Evolutionary conservation across 1,139 yeast genomes (phyloP).

Genomic region (Candida freyschussii): DNA sequence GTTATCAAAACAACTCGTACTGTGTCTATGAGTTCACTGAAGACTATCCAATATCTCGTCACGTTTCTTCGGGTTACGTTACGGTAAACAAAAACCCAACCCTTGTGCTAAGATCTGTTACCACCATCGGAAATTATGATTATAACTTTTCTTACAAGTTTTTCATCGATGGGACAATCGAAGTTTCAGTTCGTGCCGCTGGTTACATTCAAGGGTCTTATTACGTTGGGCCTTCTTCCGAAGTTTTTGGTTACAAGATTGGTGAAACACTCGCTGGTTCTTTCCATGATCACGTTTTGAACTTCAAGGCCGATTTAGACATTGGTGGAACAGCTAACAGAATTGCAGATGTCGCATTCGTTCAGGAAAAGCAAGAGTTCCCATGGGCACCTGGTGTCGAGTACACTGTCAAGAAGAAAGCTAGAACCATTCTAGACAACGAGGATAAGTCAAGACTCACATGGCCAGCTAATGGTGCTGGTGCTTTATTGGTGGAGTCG

Average conservation of each 20-base stretch:
- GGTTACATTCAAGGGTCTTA: slow-evolving; percentile 27
- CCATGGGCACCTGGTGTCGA: slow-evolving; percentile 25
- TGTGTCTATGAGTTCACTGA: slow-evolving; percentile 25
- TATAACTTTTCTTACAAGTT: slow-evolving; percentile 26
- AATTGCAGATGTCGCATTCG: slow-evolving; percentile 14
- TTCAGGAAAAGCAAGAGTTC: slow-evolving; percentile 15
- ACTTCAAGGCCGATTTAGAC: slow-evolving; percentile 26
- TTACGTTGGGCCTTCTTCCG: slow-evolving; percentile 20
- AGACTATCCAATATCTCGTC: slow-evolving; percentile 25
- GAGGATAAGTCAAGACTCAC: slow-evolving; percentile 18
- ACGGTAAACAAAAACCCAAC: slow-evolving; percentile 23
- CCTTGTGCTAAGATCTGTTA: slow-evolving; percentile 22
- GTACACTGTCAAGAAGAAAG: slow-evolving; percentile 17
- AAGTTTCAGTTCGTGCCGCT: slow-evolving; percentile 26
- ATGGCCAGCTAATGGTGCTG: slow-evolving; percentile 21
- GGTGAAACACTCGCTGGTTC: slow-evolving; percentile 24
- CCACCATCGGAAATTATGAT: slow-evolving; percentile 27
- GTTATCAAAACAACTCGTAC: slow-evolving; percentile 23
- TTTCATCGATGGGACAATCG: slow-evolving; percentile 25
- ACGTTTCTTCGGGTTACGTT: slow-evolving; percentile 18
- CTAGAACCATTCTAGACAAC: slow-evolving; percentile 11
- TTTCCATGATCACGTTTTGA: slow-evolving; percentile 26
- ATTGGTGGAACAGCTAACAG: slow-evolving; percentile 24
- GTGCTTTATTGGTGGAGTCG: slow-evolving; percentile 24
- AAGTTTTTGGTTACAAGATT: slow-evolving; percentile 21